Percentiles rank a stretch among this genome's conserved stretches.
phyloP scores from a whole-genome alignment of 2,329 filamentous ascomycete genomes.

The Cadophora sp. region DNA sequence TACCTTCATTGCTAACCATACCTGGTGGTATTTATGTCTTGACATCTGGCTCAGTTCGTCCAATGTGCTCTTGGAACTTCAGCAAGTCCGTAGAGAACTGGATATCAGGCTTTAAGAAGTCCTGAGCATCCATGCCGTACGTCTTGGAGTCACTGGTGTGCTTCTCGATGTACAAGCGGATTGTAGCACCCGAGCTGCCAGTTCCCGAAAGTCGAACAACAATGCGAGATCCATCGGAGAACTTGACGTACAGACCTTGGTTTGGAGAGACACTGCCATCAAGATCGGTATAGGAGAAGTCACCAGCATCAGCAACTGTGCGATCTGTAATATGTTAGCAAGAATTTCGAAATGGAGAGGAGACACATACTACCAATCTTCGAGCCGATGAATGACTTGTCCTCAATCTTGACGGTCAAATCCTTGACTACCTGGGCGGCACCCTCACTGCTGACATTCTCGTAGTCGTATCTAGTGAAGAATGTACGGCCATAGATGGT shows the following conservation, averaged over 20 bases:
- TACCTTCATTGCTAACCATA: background rate
- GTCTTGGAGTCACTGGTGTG: conserved; percentile 82
- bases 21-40: conserved; percentile 73
- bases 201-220: conserved; percentile 95
- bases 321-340: conserved; percentile 56
- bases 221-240: conserved; percentile 92
- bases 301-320: conserved; percentile 87
- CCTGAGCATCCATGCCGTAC: conserved; percentile 85
- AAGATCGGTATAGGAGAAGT: conserved; percentile 99
- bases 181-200: conserved; percentile 93
- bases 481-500: conserved; percentile 94
- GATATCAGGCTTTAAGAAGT: conserved; percentile 91
- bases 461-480: conserved; percentile 99
- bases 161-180: conserved; percentile 96
- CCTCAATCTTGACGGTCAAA: conserved; percentile 78
- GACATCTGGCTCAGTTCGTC: conserved; percentile 92
- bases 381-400: conserved; percentile 79
- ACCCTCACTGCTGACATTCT: conserved; percentile 89
- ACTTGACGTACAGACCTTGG: conserved; percentile 94
- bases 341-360: conserved; percentile 35
- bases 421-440: conserved; percentile 89
- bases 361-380: conserved; percentile 68
- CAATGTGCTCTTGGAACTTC: conserved; percentile 93
- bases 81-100: conserved; percentile 83
- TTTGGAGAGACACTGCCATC: conserved; percentile 95